Conservation (phyloP, 371 early-diverging fungal species). For the Mortierella sp. region DNA sequence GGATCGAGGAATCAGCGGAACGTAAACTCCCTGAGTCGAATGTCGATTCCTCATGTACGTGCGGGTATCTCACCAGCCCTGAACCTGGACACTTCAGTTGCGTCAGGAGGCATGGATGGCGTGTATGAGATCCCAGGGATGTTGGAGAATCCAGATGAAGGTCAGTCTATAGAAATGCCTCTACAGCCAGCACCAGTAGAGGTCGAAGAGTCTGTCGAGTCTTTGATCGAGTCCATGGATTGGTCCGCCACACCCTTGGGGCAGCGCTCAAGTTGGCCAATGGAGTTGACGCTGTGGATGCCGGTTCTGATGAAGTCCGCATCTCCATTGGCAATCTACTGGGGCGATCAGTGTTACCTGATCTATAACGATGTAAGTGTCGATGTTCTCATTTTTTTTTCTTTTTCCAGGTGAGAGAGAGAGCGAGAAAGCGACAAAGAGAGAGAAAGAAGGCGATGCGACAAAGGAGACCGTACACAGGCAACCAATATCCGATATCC, state of each 20-base stretch:
- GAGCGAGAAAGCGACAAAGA: background rate
- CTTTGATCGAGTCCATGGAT: constrained; percentile 25
- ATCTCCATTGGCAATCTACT: constrained; percentile 35
- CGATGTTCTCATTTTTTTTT: constrained; percentile 3
- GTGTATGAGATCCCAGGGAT: too few species aligned
- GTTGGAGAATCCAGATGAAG: too few species aligned
- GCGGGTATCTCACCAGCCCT: constrained; percentile 31
- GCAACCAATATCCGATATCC: too few species aligned
- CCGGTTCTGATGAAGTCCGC: constrained; percentile 21
- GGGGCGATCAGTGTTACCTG: constrained; percentile 35
- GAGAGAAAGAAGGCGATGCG: background rate
- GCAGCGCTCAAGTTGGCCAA: constrained; percentile 34
- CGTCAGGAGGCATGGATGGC: too few species aligned
- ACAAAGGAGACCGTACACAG: too few species aligned
- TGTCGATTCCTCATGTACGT: constrained; percentile 18
- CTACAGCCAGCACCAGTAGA: background rate
- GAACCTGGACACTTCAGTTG: constrained; percentile 21
- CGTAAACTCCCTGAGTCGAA: too few species aligned
- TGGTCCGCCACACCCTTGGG: constrained; percentile 40
- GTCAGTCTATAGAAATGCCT: too few species aligned
- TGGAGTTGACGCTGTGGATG: constrained; percentile 17
- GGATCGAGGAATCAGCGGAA: too few species aligned
- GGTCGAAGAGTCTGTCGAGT: constrained; percentile 16
- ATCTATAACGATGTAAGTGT: constrained; percentile 50
- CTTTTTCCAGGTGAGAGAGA: background rate